phyloP scores from a whole-genome alignment of 2,329 filamentous ascomycete genomes.

The Fusarium buxicola region DNA sequence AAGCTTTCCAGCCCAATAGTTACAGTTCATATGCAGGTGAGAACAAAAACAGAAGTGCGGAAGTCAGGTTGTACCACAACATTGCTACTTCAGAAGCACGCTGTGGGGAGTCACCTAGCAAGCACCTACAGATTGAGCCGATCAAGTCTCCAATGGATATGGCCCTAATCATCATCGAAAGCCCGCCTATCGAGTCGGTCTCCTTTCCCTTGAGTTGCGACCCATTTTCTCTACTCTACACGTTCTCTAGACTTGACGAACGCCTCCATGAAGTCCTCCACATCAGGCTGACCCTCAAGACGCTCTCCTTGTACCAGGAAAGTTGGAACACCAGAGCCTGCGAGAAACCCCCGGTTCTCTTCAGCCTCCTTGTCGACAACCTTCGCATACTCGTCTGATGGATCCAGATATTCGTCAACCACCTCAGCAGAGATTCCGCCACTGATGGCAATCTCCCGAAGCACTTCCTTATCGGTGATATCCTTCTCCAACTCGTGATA shows the following conservation, averaged over 20 bases:
- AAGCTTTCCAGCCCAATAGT: too few species aligned
- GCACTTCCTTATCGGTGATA: slow-evolving; percentile 41
- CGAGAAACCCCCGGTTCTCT: slow-evolving; percentile 8
- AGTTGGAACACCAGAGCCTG: slow-evolving; percentile 29
- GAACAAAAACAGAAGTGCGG: too few species aligned
- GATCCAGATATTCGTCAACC: slow-evolving; percentile 18
- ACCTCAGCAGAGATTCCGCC: slow-evolving; percentile 36
- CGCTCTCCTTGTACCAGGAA: slow-evolving; percentile 29
- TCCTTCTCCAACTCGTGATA: slow-evolving; percentile 50
- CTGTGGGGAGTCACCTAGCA: too few species aligned
- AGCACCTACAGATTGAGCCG: too few species aligned
- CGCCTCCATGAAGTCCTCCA: slow-evolving; percentile 28
- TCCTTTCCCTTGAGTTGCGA: too few species aligned
- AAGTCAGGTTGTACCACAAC: too few species aligned
- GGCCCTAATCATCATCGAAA: too few species aligned
- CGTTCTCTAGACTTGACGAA: slow-evolving; percentile 34
- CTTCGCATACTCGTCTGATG: background rate
- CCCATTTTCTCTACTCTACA: background rate
- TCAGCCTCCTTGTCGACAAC: slow-evolving; percentile 30
- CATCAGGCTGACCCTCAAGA: slow-evolving; percentile 27
- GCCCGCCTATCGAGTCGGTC: background rate
- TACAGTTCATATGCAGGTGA: too few species aligned
- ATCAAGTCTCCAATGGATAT: too few species aligned
- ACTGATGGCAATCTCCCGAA: slow-evolving; percentile 37
- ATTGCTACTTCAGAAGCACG: too few species aligned